Evolutionary conservation across 805 yeast species (phyloP).

Genomic region (Kluyveromyces aestuarii): DNA sequence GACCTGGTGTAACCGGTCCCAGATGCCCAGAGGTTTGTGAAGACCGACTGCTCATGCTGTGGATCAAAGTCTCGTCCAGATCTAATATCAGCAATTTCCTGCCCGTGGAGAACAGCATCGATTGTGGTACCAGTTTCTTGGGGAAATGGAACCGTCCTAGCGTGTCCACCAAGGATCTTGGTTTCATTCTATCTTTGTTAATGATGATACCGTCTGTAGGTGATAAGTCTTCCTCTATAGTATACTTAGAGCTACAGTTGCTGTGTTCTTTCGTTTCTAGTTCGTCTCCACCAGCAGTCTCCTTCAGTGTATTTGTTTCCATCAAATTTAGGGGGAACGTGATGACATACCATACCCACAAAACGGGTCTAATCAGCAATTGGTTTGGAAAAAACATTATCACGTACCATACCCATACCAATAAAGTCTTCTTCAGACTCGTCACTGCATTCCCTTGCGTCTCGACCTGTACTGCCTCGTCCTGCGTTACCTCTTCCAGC

Average conservation of each 20-base stretch:
- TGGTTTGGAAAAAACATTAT: conserved; percentile 41
- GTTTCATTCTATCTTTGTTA: conserved; percentile 2
- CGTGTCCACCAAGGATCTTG: background rate
- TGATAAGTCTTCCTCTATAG: background rate
- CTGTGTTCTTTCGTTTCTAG: background rate
- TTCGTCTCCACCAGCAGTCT: background rate
- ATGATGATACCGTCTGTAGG: background rate
- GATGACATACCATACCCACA: conserved; percentile 40
- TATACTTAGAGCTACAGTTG: background rate
- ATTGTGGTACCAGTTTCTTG: conserved; percentile 32
- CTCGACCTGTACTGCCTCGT: background rate
- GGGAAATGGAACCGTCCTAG: conserved; percentile 38
- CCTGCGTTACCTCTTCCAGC: background rate
- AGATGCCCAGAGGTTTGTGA: conserved; percentile 7
- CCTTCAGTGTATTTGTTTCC: conserved; percentile 20
- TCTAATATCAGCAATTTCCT: conserved; percentile 70
- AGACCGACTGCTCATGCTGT: conserved; percentile 64
- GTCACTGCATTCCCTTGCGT: background rate
- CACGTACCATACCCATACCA: conserved; percentile 18
- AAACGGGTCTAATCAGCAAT: conserved; percentile 43
- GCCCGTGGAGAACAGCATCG: conserved; percentile 27
- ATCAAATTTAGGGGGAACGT: conserved; percentile 48
- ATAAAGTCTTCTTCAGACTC: background rate
- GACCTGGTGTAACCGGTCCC: background rate
- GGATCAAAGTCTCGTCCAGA: conserved; percentile 90